Percentiles rank a stretch among this genome's conserved stretches.
Evolutionary conservation across 2,329 filamentous ascomycete genomes (phyloP).

Genomic region (Sarocladium brachiariae): DNA sequence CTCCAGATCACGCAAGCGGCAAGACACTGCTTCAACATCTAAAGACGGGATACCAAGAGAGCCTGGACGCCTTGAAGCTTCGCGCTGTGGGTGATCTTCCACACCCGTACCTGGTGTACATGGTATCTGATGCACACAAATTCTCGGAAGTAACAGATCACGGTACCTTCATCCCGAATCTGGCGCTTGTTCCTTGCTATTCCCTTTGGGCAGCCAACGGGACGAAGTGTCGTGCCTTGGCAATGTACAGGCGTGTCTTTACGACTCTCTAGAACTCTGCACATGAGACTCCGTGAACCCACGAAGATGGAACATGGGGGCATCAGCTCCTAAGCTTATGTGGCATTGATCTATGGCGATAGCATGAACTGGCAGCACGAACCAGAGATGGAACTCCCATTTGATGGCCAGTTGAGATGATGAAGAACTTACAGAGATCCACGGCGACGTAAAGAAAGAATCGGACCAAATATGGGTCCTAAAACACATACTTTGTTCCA

Average conservation of each 20-base stretch:
- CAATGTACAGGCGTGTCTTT: constrained; percentile 21
- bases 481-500: not conserved
- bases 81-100: constrained; percentile 4
- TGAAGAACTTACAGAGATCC: too few relatives aligned
- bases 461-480: too few relatives aligned
- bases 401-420: too few relatives aligned
- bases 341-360: too few relatives aligned
- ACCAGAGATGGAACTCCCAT: too few relatives aligned
- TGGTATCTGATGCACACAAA: constrained; percentile 16
- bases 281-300: too few relatives aligned
- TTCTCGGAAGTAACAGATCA: not conserved
- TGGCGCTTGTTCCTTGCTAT: constrained; percentile 26
- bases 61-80: constrained; percentile 18
- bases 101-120: constrained; percentile 26
- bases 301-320: too few relatives aligned
- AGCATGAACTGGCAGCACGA: too few relatives aligned
- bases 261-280: too few relatives aligned
- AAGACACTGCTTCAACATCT: constrained; percentile 10
- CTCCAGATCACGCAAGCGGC: not conserved
- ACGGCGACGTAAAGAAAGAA: too few relatives aligned
- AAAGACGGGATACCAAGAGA: constrained; percentile 16
- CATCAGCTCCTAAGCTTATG: too few relatives aligned
- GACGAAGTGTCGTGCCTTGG: constrained; percentile 25
- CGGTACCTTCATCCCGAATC: not conserved
- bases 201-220: constrained; percentile 28